Percentiles rank a stretch among this genome's conserved stretches.
These are phyloP conservation scores for Eruca vesicaria DNA, from an alignment of 441 rosid genomes.

Conservation along the genomic window DNA sequence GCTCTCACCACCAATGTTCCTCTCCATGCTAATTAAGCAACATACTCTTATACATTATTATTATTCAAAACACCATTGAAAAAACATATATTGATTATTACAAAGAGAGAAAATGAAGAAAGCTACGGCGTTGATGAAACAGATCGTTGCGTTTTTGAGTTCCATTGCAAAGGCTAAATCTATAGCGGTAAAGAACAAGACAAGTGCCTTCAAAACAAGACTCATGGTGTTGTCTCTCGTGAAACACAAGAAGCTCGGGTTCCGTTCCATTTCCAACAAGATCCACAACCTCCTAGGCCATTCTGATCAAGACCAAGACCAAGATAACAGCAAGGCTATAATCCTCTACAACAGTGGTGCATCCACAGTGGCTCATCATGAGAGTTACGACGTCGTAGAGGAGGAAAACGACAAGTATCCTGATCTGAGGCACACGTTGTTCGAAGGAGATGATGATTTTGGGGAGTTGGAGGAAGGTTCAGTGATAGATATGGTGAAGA, in stretches of 20 bases:
- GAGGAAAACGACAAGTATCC: conserved; percentile 43
- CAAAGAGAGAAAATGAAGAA: conserved; percentile 41
- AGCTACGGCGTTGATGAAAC: conserved; percentile 47
- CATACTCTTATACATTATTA: conserved; percentile 9
- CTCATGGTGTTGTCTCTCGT: conserved; percentile 42
- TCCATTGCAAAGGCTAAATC: conserved; percentile 15
- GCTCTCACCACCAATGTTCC: conserved; percentile 21
- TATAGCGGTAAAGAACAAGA: conserved; percentile 38
- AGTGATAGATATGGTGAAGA: conserved; percentile 52
- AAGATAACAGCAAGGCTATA: conserved; percentile 36
- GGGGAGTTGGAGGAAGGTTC: conserved; percentile 37
- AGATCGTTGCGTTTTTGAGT: conserved; percentile 30
- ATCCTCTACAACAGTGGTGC: conserved; percentile 24
- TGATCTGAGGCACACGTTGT: conserved; percentile 47
- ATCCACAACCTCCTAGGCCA: conserved; percentile 48
- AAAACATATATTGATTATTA: background rate
- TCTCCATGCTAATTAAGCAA: conserved; percentile 28
- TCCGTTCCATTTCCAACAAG: conserved; percentile 44
- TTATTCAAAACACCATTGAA: background rate
- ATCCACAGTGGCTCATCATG: conserved; percentile 9
- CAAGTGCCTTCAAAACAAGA: conserved; percentile 41
- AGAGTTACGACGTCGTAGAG: conserved; percentile 12
- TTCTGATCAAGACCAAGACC: conserved; percentile 22
- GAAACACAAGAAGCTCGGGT: conserved; percentile 35
- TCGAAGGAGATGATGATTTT: conserved; percentile 42